Evolutionary conservation across 2,329 filamentous ascomycete species (phyloP), one percentile per base, ranked within the genome.

Genomic region (Stagonosporopsis chrysanthemi): DNA sequence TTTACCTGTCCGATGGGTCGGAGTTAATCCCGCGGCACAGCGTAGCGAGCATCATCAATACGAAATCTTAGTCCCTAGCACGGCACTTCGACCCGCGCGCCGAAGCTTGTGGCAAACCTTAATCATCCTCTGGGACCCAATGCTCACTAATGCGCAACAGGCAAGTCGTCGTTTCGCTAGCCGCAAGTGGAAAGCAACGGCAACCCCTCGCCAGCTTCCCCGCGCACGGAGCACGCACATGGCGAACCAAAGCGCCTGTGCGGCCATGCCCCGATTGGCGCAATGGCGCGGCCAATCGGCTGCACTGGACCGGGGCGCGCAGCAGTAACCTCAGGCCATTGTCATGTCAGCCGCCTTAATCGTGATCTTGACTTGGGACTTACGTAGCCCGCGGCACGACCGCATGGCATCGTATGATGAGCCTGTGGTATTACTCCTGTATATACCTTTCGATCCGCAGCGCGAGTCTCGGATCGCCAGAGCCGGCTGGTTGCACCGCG

Each of bases 221-320:
- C 54, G 54, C 54, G 54, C 54, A 56, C 54, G 22, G 29, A 43
- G 29, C 46, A 46, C 35, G 17, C 45, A 42, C 52, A 50, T 45
- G 52, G 52, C 35, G 26, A 26, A 19, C 2, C 0, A 33, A 33
- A 7, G 29, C 2, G 33, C 17, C 12, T 12, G 31, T 29, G 31
- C 17, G 35, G 24, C 38, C 38, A 41, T 15, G 36, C 36, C 24
- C 22, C 22, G 22, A 19, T 46, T 35, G 26, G 42, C 17, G 11
- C 19, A 2, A 8, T 12, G 15, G 12, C 14, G 36, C 42, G 36
- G 14, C 51, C 51, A 54, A 54, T 54, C 43, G 43, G 51, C 19
- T 35, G 15, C 4, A 11, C 15, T 36, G 50, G 36, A 22, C 1
- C 17, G 12, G 36, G 22, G n/a, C 5, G 17, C 15, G 35, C 35